Conservation (phyloP, 306 rosid genomes). For the Castanea sativa region DNA sequence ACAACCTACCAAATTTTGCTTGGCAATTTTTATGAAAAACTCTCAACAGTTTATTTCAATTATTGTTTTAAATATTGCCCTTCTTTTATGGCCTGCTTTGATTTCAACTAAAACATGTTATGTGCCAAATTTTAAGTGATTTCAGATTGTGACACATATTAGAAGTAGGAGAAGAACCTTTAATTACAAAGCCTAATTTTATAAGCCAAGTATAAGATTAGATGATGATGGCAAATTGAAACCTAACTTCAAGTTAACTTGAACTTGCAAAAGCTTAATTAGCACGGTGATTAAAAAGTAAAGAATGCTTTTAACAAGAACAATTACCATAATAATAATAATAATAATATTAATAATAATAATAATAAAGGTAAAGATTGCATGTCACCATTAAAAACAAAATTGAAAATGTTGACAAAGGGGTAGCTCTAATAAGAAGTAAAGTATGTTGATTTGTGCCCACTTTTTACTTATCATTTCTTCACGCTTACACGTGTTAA, state of each 20-base stretch:
- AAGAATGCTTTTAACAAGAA: not conserved
- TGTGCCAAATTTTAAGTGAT: not conserved
- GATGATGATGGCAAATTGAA: conserved; percentile 23
- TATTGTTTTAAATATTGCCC: no score
- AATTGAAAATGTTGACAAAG: conserved; percentile 7
- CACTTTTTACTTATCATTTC: conserved; percentile 10
- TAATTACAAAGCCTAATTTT: no score
- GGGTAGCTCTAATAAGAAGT: conserved; percentile 5
- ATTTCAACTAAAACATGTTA: not conserved
- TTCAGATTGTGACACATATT: not conserved
- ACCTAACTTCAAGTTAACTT: conserved; percentile 17
- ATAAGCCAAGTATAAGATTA: not conserved
- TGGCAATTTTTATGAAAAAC: no score
- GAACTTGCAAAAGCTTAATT: conserved; percentile 9
- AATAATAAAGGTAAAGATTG: no score
- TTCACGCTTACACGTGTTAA: conserved; percentile 27
- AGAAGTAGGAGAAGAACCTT: no score
- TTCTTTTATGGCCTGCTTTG: not conserved
- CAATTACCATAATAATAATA: no score
- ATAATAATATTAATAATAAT: no score
- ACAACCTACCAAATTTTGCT: no score
- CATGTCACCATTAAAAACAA: not conserved
- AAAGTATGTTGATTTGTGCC: not conserved
- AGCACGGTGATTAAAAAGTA: conserved; percentile 15
- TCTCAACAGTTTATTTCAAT: no score